Conservation (phyloP, 108 stramenopile genomes). For the Nitzschia inconspicua region DNA sequence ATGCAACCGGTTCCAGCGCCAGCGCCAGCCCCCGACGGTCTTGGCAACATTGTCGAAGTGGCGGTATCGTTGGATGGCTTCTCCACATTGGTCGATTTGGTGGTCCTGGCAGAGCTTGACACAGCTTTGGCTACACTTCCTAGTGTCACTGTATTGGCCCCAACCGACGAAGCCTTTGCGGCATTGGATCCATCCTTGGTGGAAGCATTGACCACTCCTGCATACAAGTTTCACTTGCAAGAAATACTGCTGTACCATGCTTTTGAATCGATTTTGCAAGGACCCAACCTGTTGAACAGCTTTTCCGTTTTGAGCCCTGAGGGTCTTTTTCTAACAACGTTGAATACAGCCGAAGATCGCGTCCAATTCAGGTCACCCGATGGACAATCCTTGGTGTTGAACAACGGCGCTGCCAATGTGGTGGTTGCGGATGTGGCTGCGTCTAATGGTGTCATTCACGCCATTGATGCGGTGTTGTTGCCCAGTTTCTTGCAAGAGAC, state of each 20-base stretch:
- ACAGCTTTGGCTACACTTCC: background rate
- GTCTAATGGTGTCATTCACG: conserved; percentile 43
- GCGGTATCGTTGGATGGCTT: background rate
- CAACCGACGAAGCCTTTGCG: conserved; percentile 10
- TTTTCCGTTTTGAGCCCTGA: too few species aligned
- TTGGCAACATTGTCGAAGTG: background rate
- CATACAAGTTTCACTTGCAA: conserved; percentile 1
- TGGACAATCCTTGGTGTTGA: too few species aligned
- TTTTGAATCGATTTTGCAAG: too few species aligned
- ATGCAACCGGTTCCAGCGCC: too few species aligned
- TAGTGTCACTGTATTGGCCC: conserved; percentile 2
- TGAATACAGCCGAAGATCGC: too few species aligned
- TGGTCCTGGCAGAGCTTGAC: background rate
- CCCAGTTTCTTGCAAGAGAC: conserved; percentile 1
- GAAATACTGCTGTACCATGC: conserved; percentile 9
- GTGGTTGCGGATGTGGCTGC: conserved; percentile 30
- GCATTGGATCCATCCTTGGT: conserved; percentile 14
- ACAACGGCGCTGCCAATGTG: conserved; percentile 29
- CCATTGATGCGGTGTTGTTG: conserved; percentile 38
- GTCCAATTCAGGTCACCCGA: too few species aligned
- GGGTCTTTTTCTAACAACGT: too few species aligned
- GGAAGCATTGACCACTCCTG: background rate
- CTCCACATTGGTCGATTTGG: background rate
- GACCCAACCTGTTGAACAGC: too few species aligned
- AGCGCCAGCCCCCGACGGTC: background rate